These are phyloP conservation scores for Tetradesmus lagerheimii DNA, from an alignment of 139 green algal genomes.

Conservation along the genomic window DNA sequence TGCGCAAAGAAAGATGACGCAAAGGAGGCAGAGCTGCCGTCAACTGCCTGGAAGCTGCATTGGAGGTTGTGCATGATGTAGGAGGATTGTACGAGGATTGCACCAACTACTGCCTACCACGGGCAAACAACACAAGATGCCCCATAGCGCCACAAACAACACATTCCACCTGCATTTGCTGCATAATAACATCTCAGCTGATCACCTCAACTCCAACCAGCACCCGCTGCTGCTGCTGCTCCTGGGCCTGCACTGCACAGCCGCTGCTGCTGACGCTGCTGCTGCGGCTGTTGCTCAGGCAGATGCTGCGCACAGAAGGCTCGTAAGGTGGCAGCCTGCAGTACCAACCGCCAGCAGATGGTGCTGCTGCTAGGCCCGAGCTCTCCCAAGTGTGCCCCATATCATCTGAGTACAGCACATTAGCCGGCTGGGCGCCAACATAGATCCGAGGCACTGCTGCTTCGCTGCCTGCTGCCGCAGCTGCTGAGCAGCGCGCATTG, in stretches of 20 bases:
- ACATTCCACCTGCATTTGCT: not conserved
- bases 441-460: conserved; percentile 7
- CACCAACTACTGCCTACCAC: not conserved
- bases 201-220: conserved; percentile 35
- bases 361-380: not conserved
- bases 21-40: not conserved
- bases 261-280: conserved; percentile 2
- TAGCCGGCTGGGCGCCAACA: conserved; percentile 20
- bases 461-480: not conserved
- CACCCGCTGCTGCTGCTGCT: conserved; percentile 5
- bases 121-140: not conserved
- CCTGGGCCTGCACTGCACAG: not conserved
- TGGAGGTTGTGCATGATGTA: not conserved
- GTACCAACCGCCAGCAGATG: not conserved
- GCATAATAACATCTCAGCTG: not conserved
- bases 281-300: not conserved
- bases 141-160: not conserved
- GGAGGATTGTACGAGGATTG: too few species aligned
- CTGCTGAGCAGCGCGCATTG: conserved; percentile 5
- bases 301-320: conserved; percentile 30
- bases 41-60: not conserved
- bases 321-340: conserved; percentile 19
- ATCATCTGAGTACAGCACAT: conserved; percentile 24
- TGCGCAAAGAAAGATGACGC: too few species aligned
- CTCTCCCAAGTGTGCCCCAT: not conserved